Evolutionary conservation across 768 basidiomycete genomes (phyloP).

Genomic region (Pleurotus sapidus): DNA sequence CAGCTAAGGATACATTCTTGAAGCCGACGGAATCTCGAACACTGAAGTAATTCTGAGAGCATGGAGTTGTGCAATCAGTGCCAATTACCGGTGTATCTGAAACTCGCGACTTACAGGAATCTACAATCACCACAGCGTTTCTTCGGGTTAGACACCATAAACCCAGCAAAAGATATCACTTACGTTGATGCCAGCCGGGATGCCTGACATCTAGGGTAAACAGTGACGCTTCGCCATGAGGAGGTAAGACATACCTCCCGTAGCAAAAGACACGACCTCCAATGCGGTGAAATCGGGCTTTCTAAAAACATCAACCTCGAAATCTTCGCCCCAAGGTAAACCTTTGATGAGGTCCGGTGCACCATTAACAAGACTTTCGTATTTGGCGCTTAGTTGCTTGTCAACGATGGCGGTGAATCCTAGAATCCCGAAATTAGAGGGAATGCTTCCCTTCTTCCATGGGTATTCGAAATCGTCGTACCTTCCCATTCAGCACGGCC

Average conservation of each 20-base stretch:
- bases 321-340: conserved; percentile 78
- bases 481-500: conserved; percentile 95
- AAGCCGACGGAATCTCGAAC: conserved; percentile 80
- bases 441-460: conserved; percentile 2
- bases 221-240: background rate
- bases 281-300: conserved; percentile 89
- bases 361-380: conserved; percentile 67
- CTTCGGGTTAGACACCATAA: background rate
- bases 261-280: conserved; percentile 80
- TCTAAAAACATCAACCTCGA: conserved; percentile 70
- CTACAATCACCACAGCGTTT: conserved; percentile 28
- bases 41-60: conserved; percentile 71
- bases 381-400: conserved; percentile 80
- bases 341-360: conserved; percentile 80
- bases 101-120: conserved; percentile 50
- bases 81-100: too few species aligned
- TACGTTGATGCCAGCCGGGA: conserved; percentile 85
- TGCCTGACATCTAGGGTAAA: conserved; percentile 39
- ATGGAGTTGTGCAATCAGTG: too few species aligned
- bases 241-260: conserved; percentile 53
- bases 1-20: conserved; percentile 85
- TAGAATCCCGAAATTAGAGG: conserved; percentile 22
- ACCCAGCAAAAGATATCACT: conserved; percentile 16
- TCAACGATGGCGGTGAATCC: conserved; percentile 89
- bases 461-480: conserved; percentile 16